Evolutionary conservation across 768 basidiomycete genomes (phyloP).

Genomic region (Pleurotus pulmonarius): DNA sequence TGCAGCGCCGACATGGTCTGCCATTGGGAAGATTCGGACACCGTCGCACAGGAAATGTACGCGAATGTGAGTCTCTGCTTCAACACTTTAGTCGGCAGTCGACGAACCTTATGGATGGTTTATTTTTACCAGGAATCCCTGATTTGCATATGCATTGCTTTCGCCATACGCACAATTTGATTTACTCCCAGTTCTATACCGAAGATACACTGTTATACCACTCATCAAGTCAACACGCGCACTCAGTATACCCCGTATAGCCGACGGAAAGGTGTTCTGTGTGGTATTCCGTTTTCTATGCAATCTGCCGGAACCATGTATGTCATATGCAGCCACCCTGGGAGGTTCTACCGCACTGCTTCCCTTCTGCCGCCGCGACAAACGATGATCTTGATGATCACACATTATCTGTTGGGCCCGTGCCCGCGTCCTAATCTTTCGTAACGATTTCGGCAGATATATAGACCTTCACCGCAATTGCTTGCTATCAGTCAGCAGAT

Average conservation of each 20-base stretch:
- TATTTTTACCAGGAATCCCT: conserved; percentile 53
- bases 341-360: conserved; percentile 6
- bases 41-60: conserved; percentile 74
- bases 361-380: conserved; percentile 7
- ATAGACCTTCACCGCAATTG: background rate
- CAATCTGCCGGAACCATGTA: conserved; percentile 1
- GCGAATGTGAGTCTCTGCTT: conserved; percentile 46
- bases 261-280: background rate
- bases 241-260: conserved; percentile 5
- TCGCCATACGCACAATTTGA: conserved; percentile 26
- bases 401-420: background rate
- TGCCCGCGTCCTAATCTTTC: background rate
- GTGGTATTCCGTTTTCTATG: background rate
- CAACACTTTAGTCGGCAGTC: no score
- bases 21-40: conserved; percentile 87
- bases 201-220: conserved; percentile 2
- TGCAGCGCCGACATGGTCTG: conserved; percentile 75
- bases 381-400: conserved; percentile 1
- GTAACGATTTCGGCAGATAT: background rate
- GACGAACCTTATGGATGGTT: no score
- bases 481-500: background rate
- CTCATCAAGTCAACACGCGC: background rate
- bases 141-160: conserved; percentile 48
- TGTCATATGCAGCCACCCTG: background rate
- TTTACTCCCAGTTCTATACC: background rate